A percentile compares a stretch with the other conserved stretches of the same genome.
Conservation (phyloP, 1,139 yeast genomes). For the Protomyces pachydermus region DNA sequence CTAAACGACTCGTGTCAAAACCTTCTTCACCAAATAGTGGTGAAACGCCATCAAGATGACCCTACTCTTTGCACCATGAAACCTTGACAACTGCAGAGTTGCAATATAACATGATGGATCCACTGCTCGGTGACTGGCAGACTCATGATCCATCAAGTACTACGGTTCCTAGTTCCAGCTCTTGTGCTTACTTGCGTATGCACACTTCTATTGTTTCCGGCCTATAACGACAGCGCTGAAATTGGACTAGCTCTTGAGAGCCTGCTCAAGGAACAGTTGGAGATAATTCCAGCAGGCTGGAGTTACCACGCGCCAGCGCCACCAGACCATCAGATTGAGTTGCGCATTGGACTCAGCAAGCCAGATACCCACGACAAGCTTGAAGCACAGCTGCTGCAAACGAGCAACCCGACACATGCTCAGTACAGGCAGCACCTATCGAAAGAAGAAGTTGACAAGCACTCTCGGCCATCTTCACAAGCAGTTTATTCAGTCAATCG, state of each 20-base stretch:
- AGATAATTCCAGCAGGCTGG: neutral
- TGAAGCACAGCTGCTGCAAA: neutral
- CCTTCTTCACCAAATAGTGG: too few species aligned
- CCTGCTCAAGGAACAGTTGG: neutral
- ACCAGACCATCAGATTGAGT: neutral
- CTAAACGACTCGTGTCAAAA: too few species aligned
- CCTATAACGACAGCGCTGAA: neutral
- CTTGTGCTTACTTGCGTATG: neutral
- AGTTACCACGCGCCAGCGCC: neutral
- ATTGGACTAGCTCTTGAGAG: neutral
- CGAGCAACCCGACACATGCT: neutral
- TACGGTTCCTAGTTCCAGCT: neutral
- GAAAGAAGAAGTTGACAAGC: neutral
- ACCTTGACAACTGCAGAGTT: neutral
- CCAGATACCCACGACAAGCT: neutral
- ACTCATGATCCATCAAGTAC: neutral
- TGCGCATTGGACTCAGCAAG: constrained; percentile 3
- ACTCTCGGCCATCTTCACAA: constrained; percentile 1
- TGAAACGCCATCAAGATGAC: too few species aligned
- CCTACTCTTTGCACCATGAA: neutral
- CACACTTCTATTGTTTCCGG: neutral
- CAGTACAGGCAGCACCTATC: constrained; percentile 9
- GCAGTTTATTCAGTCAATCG: neutral
- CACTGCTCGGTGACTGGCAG: neutral
- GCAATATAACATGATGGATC: neutral